Base-by-base conservation (phyloP, 352 stramenopile species). In the Phytopythium mirpurense region DNA sequence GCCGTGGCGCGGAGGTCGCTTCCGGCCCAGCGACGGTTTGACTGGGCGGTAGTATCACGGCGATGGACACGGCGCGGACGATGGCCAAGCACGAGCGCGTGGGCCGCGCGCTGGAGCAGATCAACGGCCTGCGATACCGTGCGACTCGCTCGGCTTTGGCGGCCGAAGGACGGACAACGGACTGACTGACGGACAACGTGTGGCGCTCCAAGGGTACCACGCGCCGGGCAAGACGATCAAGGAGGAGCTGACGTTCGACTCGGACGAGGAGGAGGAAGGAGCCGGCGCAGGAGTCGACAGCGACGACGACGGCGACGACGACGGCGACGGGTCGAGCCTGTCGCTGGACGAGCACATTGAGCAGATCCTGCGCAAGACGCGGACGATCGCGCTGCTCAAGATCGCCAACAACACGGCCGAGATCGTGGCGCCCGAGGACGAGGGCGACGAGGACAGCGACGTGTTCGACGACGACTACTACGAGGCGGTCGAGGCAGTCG, bases 401-500 rank as follows among this genome's bases (percentile, higher is more conserved):
- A 86, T 88, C 34, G 79, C 74, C 42, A 87, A 86, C 50, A 87
- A 88, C 54, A 87, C 79, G n/a, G 79, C 72, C 6, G 62, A 78
- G 27, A 65, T 83, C 24, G 55, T 88, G 9, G 16, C 48, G 1
- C 62, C 70, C 1, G 81, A 74, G 4, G 72, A 83, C 14, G 74
- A 70, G 9, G 57, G 70, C 3, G 67, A 81, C 15, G 67, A 70
- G 4, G 72, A 73, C 3, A 63, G 63, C 12, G 49, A 74, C 26
- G 62, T 71, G n/a, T 67, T 59, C n/a, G 63, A 71, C 21, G 62
- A 69, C 45, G 57, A 57, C 3, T 36, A 31, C 18, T 47, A 51
- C 21, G 58, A 61, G 18, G 41, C 56, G 23, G 32, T 45, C 34
- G 48, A 59, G 0, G 63, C 65, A 5, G 36, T 49, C 5, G 48